Evolutionary conservation across 2,329 filamentous ascomycete genomes (phyloP).

Genomic region (Cladobotryum protrusum): DNA sequence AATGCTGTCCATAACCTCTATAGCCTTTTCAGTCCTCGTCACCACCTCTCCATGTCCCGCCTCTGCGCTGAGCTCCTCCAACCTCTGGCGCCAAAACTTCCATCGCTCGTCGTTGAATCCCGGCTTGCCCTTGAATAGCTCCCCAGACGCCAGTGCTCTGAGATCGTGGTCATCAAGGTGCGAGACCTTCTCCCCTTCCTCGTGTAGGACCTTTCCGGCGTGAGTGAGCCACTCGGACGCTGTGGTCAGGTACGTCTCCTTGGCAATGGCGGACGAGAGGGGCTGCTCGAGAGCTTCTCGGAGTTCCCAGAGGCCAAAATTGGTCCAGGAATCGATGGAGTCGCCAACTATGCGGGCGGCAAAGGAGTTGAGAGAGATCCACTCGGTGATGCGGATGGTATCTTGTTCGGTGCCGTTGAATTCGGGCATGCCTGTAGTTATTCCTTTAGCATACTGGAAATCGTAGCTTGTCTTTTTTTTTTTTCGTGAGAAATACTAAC

Average conservation of each 20-base stretch:
- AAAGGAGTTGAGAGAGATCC: slow-evolving; percentile 29
- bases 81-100: slow-evolving; percentile 25
- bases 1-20: slow-evolving; percentile 18
- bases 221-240: slow-evolving; percentile 25
- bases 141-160: slow-evolving; percentile 17
- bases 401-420: slow-evolving; percentile 20
- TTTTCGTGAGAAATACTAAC: slow-evolving; percentile 14
- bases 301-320: slow-evolving; percentile 26
- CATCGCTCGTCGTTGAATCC: slow-evolving; percentile 23
- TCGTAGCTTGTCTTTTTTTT: too few species aligned
- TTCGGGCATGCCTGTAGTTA: slow-evolving; percentile 17
- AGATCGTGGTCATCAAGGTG: slow-evolving; percentile 17
- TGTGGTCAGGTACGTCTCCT: slow-evolving; percentile 17
- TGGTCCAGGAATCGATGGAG: slow-evolving; percentile 17
- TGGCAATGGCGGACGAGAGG: slow-evolving; percentile 11
- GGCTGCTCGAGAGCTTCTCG: slow-evolving; percentile 25
- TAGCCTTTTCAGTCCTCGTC: slow-evolving; percentile 15
- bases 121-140: slow-evolving; percentile 15
- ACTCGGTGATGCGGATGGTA: slow-evolving; percentile 17
- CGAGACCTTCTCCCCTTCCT: slow-evolving; percentile 10
- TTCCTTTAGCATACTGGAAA: neutral
- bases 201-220: slow-evolving; percentile 21
- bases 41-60: slow-evolving; percentile 16
- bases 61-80: slow-evolving; percentile 17
- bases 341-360: slow-evolving; percentile 24